Percentiles rank a stretch among this genome's conserved stretches.
These are phyloP conservation scores for Penicillium riverlandense DNA, from an alignment of 495 filamentous ascomycete genomes.

Conservation along the genomic window DNA sequence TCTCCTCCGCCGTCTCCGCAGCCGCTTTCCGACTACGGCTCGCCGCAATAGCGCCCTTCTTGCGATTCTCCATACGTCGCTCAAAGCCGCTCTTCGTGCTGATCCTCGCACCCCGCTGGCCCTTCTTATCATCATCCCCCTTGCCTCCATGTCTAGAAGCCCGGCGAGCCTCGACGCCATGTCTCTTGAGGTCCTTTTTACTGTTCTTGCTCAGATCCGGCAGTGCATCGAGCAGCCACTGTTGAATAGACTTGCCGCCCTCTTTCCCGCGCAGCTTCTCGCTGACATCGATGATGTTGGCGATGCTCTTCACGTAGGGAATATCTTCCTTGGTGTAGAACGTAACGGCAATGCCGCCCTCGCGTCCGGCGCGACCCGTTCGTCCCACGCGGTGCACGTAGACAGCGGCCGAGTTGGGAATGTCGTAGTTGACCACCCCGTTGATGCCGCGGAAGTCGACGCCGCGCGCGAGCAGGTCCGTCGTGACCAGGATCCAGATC, in stretches of 20 bases:
- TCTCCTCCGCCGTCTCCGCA: constrained; percentile 27
- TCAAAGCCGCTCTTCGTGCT: constrained; percentile 92
- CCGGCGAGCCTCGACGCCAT: constrained; percentile 73
- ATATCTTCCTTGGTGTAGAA: constrained; percentile 95
- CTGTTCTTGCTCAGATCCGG: constrained; percentile 76
- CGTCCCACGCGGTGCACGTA: constrained; percentile 93
- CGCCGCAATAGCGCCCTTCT: constrained; percentile 62
- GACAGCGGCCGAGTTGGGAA: constrained; percentile 76
- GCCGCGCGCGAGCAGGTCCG: constrained; percentile 82
- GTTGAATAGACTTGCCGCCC: constrained; percentile 53
- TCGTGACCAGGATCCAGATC: constrained; percentile 93
- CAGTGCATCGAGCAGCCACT: constrained; percentile 85
- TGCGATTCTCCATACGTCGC: constrained; percentile 66
- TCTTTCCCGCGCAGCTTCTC: constrained; percentile 51
- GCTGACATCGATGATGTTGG: constrained; percentile 80
- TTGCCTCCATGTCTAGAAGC: constrained; percentile 30
- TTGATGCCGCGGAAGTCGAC: constrained; percentile 89
- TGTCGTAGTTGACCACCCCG: constrained; percentile 94
- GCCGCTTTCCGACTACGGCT: constrained; percentile 55
- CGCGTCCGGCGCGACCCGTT: constrained; percentile 80
- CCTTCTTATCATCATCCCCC: constrained; percentile 32
- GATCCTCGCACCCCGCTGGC: constrained; percentile 49
- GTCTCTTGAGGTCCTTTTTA: constrained; percentile 71
- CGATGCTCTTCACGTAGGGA: constrained; percentile 81
- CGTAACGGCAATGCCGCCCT: constrained; percentile 87